These are phyloP conservation scores for Fomitopsis betulina DNA, from an alignment of 1,284 basidiomycete species.

Conservation along the genomic window DNA sequence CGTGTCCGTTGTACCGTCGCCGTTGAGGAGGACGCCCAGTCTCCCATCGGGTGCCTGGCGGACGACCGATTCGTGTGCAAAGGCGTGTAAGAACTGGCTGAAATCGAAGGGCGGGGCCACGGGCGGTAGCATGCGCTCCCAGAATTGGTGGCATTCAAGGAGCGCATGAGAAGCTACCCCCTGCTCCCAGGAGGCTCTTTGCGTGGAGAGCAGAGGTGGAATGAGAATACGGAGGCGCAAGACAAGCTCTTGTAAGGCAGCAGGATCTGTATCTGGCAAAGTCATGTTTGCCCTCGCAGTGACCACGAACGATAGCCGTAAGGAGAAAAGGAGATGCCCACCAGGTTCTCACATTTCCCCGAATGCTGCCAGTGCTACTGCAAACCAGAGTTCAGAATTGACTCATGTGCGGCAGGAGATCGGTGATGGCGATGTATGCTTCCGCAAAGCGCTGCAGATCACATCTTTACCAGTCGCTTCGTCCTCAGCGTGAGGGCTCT, in stretches of 20 bases:
- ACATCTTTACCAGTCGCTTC: background rate
- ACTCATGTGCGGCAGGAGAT: background rate
- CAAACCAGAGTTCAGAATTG: background rate
- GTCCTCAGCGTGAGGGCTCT: background rate
- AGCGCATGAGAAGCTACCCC: slow-evolving; percentile 20
- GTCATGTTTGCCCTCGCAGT: background rate
- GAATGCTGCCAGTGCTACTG: background rate
- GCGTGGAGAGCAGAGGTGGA: slow-evolving; percentile 15
- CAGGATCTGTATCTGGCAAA: background rate
- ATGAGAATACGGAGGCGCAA: slow-evolving; percentile 9
- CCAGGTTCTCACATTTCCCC: too few relatives aligned
- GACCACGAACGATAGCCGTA: too few relatives aligned
- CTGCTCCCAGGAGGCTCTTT: slow-evolving; percentile 24
- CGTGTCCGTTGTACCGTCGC: slow-evolving; percentile 16
- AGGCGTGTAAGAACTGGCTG: slow-evolving; percentile 14
- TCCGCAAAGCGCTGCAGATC: background rate
- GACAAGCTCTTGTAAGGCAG: background rate
- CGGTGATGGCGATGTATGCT: background rate
- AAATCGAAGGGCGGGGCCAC: slow-evolving; percentile 5
- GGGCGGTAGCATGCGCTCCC: background rate
- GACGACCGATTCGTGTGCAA: slow-evolving; percentile 19
- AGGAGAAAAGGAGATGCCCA: too few relatives aligned
- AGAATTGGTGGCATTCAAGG: slow-evolving; percentile 15
- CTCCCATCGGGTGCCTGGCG: slow-evolving; percentile 20
- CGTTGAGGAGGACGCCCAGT: slow-evolving; percentile 17